These are phyloP conservation scores for Tetracladium marchalianum DNA, from an alignment of 495 filamentous ascomycete genomes.

Conservation along the genomic window DNA sequence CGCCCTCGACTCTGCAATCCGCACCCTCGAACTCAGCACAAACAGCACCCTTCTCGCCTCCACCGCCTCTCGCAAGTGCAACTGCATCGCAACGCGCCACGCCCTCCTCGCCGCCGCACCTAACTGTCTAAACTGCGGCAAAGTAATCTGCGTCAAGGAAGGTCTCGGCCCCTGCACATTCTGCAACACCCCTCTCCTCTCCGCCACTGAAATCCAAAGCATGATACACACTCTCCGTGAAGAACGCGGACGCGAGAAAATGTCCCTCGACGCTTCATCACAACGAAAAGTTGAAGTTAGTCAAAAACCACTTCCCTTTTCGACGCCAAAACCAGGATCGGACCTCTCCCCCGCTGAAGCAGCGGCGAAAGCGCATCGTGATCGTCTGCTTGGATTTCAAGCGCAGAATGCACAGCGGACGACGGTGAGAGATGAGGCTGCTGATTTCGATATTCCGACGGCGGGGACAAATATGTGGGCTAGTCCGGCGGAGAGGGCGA, in stretches of 20 bases:
- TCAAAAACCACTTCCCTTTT: constrained; percentile 34
- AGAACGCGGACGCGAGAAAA: constrained; percentile 77
- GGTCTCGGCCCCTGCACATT: constrained; percentile 93
- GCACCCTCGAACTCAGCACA: constrained; percentile 79
- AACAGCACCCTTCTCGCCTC: constrained; percentile 34
- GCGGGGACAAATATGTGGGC: constrained; percentile 75
- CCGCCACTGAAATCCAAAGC: constrained; percentile 57
- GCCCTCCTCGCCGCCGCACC: constrained; percentile 78
- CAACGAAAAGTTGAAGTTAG: constrained; percentile 55
- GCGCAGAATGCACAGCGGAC: constrained; percentile 82
- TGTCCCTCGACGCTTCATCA: constrained; percentile 62
- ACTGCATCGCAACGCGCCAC: constrained; percentile 77
- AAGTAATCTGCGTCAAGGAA: constrained; percentile 93
- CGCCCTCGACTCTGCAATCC: constrained; percentile 86
- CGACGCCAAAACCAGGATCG: constrained; percentile 18
- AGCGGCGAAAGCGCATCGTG: constrained; percentile 66
- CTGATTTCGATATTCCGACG: constrained; percentile 75
- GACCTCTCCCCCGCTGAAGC: constrained; percentile 32
- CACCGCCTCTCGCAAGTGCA: constrained; percentile 54
- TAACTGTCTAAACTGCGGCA: constrained; percentile 88
- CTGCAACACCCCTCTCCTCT: constrained; percentile 66
- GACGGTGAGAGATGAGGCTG: constrained; percentile 83
- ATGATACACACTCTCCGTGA: constrained; percentile 84
- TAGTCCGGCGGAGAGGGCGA: constrained; percentile 73
- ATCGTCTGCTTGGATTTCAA: constrained; percentile 75